Conservation (phyloP, 2,329 filamentous ascomycete genomes). For the Tolypocladium paradoxum region DNA sequence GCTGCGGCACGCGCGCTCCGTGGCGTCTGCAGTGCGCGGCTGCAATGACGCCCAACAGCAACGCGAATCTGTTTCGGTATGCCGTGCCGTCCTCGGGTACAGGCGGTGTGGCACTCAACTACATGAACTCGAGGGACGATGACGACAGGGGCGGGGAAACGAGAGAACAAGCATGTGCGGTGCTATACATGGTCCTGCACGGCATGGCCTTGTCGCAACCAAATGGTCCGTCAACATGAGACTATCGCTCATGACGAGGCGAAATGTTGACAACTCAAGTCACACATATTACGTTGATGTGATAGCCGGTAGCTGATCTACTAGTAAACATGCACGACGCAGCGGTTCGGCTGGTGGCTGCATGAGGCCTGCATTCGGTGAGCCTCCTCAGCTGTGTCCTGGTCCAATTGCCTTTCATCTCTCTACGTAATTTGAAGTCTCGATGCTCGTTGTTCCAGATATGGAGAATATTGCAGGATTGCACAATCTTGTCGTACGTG, state of each 20-base stretch:
- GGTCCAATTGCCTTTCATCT: neutral
- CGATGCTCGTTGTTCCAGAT: neutral
- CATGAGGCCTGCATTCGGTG: neutral
- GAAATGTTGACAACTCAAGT: neutral
- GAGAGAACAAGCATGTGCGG: no score
- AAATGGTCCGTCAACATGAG: neutral
- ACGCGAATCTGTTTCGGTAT: neutral
- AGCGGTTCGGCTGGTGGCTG: neutral
- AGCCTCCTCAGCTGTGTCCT: no score
- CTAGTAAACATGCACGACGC: no score
- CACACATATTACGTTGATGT: neutral
- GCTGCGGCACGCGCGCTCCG: no score
- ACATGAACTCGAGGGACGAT: no score
- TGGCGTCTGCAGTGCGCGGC: neutral
- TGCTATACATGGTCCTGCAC: neutral
- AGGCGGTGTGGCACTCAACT: neutral
- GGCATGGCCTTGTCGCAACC: neutral
- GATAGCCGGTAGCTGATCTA: neutral
- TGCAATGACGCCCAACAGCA: neutral
- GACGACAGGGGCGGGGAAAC: no score
- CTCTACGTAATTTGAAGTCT: neutral
- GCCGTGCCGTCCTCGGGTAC: neutral
- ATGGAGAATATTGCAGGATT: neutral
- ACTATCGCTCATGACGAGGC: neutral
- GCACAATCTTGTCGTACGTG: neutral